phyloP scores from a whole-genome alignment of 169 alveolate species.

The Theileria luwenshuni region DNA sequence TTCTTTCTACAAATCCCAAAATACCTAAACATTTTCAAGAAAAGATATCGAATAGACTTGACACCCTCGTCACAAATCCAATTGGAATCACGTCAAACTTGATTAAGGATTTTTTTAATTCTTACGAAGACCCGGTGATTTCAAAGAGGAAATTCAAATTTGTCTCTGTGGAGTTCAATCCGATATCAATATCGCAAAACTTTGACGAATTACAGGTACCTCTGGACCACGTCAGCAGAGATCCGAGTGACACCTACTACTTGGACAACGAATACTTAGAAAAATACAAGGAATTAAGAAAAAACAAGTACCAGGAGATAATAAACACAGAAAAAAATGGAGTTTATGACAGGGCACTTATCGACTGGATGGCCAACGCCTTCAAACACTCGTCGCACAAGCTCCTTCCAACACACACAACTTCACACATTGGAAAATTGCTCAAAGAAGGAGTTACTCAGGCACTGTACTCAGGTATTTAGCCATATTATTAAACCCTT shows the following conservation, averaged over 20 bases:
- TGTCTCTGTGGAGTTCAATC: conserved; percentile 26
- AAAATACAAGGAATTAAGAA: conserved; percentile 21
- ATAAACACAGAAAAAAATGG: conserved; percentile 42
- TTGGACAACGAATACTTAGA: conserved; percentile 66
- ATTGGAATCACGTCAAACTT: conserved; percentile 33
- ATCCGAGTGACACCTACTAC: conserved; percentile 86
- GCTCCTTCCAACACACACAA: conserved; percentile 87
- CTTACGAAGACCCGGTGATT: neutral
- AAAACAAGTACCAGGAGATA: neutral
- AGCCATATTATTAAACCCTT: neutral
- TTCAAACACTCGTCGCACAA: conserved; percentile 47
- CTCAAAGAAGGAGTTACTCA: conserved; percentile 75
- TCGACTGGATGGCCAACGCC: conserved; percentile 27
- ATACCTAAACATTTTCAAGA: conserved; percentile 42
- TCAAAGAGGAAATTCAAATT: conserved; percentile 10
- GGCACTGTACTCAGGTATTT: conserved; percentile 79
- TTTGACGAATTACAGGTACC: conserved; percentile 89
- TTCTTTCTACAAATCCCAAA: neutral
- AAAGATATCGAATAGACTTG: conserved; percentile 43
- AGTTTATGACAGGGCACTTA: conserved; percentile 50
- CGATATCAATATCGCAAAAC: conserved; percentile 70
- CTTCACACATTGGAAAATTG: conserved; percentile 86
- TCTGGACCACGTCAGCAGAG: conserved; percentile 85
- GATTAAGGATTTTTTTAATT: conserved; percentile 42
- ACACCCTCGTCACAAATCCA: conserved; percentile 34